Percentiles rank a stretch among this genome's conserved stretches.
Evolutionary conservation across 2,329 filamentous ascomycete genomes (phyloP).

Genomic region (Curvularia spicifera): DNA sequence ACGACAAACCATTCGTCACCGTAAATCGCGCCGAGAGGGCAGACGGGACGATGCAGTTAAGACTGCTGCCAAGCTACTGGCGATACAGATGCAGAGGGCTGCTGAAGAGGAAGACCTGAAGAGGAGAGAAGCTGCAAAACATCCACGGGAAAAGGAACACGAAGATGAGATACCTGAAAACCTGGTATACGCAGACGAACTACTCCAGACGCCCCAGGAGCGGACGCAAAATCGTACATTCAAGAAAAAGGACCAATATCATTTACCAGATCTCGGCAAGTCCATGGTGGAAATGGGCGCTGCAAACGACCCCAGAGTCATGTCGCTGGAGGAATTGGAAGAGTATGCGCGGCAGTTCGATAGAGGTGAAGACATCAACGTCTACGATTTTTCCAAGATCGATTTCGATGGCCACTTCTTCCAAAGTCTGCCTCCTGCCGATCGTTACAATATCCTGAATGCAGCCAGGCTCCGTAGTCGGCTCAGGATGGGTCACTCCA

Average conservation of each 20-base stretch:
- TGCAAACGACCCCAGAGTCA: slow-evolving; percentile 90
- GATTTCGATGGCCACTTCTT: slow-evolving; percentile 98
- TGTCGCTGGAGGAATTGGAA: slow-evolving; percentile 93
- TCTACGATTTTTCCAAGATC: slow-evolving; percentile 97
- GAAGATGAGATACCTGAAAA: slow-evolving; percentile 77
- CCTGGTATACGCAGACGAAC: slow-evolving; percentile 89
- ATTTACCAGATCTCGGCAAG: slow-evolving; percentile 82
- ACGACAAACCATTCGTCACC: slow-evolving; percentile 81
- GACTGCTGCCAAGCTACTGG: slow-evolving; percentile 89
- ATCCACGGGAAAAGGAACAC: slow-evolving; percentile 56
- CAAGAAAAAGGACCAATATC: slow-evolving; percentile 91
- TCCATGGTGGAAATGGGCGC: slow-evolving; percentile 85
- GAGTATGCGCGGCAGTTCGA: slow-evolving; percentile 93
- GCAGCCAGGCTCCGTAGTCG: slow-evolving; percentile 87
- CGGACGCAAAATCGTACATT: slow-evolving; percentile 77
- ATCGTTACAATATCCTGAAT: slow-evolving; percentile 97
- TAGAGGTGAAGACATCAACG: slow-evolving; percentile 82
- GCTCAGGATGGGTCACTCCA: slow-evolving; percentile 92
- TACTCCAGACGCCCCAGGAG: slow-evolving; percentile 79
- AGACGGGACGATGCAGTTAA: slow-evolving; percentile 88
- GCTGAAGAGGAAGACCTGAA: slow-evolving; percentile 84
- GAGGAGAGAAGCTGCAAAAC: slow-evolving; percentile 57
- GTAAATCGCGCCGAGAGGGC: slow-evolving; percentile 83
- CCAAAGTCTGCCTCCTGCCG: slow-evolving; percentile 82
- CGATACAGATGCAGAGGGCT: slow-evolving; percentile 89